These are phyloP conservation scores for Mitragyna speciosa DNA, from an alignment of 257 asterid genomes.

Conservation along the genomic window DNA sequence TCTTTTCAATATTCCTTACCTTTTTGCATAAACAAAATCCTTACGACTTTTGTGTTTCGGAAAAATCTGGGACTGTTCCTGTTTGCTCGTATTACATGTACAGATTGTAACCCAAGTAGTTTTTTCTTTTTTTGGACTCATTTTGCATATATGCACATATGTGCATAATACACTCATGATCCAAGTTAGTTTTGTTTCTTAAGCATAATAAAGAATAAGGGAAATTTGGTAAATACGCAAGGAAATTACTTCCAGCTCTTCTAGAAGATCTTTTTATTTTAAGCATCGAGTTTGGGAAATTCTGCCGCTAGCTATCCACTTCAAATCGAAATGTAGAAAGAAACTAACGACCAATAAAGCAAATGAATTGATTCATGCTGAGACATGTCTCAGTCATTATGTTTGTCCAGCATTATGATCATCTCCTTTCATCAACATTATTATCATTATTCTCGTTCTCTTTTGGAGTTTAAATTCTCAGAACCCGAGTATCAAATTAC, in stretches of 20 bases:
- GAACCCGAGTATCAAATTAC: constrained; percentile 22
- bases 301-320: constrained; percentile 9
- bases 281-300: constrained; percentile 9
- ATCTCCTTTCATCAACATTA: constrained; percentile 42
- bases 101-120: background rate
- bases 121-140: background rate
- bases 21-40: constrained; percentile 2
- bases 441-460: constrained; percentile 30
- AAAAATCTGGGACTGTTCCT: background rate
- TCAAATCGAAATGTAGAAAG: background rate
- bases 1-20: constrained; percentile 9
- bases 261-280: background rate
- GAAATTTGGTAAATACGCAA: background rate
- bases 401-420: constrained; percentile 32
- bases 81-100: background rate
- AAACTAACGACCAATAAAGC: constrained; percentile 10
- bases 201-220: background rate
- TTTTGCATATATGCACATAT: background rate
- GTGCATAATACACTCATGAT: background rate
- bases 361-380: constrained; percentile 18
- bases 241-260: background rate
- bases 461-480: constrained; percentile 29
- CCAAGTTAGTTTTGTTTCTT: background rate
- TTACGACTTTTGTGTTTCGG: background rate
- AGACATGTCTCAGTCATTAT: constrained; percentile 29